Evolutionary conservation across 2,329 filamentous ascomycete species (phyloP).

Genomic region (Epichloe festucae): DNA sequence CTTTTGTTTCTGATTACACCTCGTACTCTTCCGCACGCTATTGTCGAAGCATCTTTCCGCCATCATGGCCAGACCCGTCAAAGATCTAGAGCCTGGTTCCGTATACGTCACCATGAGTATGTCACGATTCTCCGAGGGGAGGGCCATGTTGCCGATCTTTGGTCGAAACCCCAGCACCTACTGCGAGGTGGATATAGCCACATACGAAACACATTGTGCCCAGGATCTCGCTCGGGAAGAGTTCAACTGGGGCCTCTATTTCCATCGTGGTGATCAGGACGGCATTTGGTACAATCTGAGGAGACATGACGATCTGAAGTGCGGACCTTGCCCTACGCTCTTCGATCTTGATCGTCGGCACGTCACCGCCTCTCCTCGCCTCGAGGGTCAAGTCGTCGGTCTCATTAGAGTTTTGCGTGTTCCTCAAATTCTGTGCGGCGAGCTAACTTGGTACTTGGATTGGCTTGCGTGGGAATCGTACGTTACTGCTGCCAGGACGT

Average conservation of each 20-base stretch:
- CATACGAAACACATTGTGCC: constrained; percentile 11
- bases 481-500: constrained; percentile 13
- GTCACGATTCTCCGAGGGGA: not conserved
- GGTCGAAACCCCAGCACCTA: not conserved
- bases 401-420: constrained; percentile 17
- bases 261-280: constrained; percentile 14
- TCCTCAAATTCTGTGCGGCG: constrained; percentile 7
- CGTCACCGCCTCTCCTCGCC: constrained; percentile 15
- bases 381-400: constrained; percentile 17
- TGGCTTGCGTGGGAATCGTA: constrained; percentile 17
- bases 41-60: not conserved
- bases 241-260: constrained; percentile 26
- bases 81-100: constrained; percentile 4
- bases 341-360: constrained; percentile 11
- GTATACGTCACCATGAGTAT: constrained; percentile 5
- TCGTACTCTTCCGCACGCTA: not conserved
- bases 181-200: constrained; percentile 7
- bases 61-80: constrained; percentile 3
- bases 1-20: not conserved
- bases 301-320: not conserved
- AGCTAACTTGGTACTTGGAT: constrained; percentile 19
- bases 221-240: constrained; percentile 14
- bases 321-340: constrained; percentile 2
- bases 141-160: not conserved
- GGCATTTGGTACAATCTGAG: constrained; percentile 15